These are phyloP conservation scores for Biscogniauxia sp. DNA, from an alignment of 2,329 filamentous ascomycete species.

Conservation along the genomic window DNA sequence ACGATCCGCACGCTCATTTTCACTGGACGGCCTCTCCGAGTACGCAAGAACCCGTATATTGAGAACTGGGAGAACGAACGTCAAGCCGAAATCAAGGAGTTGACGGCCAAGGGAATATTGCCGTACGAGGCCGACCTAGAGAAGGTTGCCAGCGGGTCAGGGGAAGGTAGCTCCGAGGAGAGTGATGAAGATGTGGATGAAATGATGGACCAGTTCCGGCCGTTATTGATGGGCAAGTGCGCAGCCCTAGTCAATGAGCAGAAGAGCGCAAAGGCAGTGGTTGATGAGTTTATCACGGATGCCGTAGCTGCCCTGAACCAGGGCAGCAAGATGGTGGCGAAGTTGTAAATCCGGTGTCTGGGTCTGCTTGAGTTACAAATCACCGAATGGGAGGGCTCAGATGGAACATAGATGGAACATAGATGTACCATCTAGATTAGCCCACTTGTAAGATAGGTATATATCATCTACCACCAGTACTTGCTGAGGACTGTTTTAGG, in stretches of 20 bases:
- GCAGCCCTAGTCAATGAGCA: conserved; percentile 91
- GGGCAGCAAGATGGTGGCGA: conserved; percentile 67
- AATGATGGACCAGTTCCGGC: conserved; percentile 69
- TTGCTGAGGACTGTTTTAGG: background rate
- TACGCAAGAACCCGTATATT: conserved; percentile 92
- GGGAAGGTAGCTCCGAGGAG: conserved; percentile 49
- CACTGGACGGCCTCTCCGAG: conserved; percentile 90
- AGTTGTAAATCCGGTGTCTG: conserved; percentile 55
- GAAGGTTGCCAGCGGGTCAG: conserved; percentile 54
- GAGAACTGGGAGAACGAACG: conserved; percentile 95
- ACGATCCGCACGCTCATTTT: conserved; percentile 98
- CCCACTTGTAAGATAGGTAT: background rate
- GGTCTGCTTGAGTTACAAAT: background rate
- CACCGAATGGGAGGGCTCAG: background rate
- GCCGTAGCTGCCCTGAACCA: conserved; percentile 69
- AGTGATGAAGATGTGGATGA: conserved; percentile 72
- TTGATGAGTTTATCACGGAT: conserved; percentile 89
- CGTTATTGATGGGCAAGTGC: conserved; percentile 79
- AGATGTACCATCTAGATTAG: background rate
- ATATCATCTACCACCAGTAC: background rate
- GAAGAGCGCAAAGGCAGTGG: conserved; percentile 85
- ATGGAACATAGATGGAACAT: background rate
- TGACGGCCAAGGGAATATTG: conserved; percentile 84
- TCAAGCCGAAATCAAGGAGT: conserved; percentile 82
- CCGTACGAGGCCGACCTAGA: conserved; percentile 95